Conservation (phyloP, 2,329 filamentous ascomycete species). For the Beauveria pseudobassiana region DNA sequence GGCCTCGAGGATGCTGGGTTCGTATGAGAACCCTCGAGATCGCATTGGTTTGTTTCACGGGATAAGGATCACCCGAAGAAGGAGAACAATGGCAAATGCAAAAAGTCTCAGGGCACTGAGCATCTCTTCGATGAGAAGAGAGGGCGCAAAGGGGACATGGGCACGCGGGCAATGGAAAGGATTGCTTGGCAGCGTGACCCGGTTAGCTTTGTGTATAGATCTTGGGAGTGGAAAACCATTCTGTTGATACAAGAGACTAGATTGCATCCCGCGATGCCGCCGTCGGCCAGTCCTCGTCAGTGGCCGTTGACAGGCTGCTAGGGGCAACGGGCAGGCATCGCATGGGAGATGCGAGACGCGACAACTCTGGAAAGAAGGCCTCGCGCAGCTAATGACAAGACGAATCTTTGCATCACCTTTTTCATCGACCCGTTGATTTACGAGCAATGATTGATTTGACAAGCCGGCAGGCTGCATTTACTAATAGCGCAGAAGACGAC, state of each 20-base stretch:
- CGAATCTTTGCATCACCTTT: not conserved
- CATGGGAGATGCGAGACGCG: not conserved
- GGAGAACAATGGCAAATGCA: not conserved
- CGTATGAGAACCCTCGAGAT: constrained; percentile 23
- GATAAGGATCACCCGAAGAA: not conserved
- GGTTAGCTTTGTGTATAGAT: constrained; percentile 31
- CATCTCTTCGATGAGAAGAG: constrained; percentile 28
- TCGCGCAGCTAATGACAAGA: constrained; percentile 2
- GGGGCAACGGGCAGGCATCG: not conserved
- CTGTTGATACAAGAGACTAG: constrained; percentile 11
- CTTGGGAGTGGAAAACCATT: constrained; percentile 38
- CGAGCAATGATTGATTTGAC: not conserved
- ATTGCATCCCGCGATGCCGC: not conserved
- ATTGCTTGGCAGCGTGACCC: constrained; percentile 19
- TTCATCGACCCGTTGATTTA: not conserved
- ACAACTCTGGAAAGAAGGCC: not conserved
- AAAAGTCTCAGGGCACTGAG: constrained; percentile 23
- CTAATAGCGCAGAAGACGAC: not conserved
- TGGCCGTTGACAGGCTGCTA: not conserved
- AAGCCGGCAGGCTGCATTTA: not conserved
- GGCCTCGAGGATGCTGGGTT: constrained; percentile 34
- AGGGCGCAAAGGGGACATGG: constrained; percentile 22
- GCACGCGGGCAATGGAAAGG: constrained; percentile 11
- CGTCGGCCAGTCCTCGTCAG: not conserved
- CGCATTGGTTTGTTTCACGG: not conserved